Evolutionary conservation across 768 basidiomycete species (phyloP), one percentile per base, ranked within the genome.

Genomic region (Suillus decipiens): DNA sequence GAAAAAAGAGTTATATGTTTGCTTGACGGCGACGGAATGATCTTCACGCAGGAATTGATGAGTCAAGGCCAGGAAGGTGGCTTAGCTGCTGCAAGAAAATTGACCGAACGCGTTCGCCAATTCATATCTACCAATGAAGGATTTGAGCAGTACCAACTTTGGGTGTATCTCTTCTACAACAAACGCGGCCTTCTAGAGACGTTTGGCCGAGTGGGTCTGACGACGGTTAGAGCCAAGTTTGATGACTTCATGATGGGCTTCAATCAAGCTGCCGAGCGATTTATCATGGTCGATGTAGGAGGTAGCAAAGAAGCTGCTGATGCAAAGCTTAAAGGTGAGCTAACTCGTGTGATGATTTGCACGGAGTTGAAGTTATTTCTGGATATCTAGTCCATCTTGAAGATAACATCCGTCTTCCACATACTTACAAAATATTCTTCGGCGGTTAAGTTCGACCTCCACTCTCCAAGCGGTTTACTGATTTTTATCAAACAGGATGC

Each of bases 271-370:
- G 77, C 84, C 15, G 84, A 86, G 63, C 82, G 86, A 48, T 90
- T 90, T 71, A 73, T 84, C 59, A 85, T 91, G 76, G 80, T 89
- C 37, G 89, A 91, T 73, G 88, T 88, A 58, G 89, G 89, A 55
- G 78, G 76, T 64, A 85, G 80, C 57, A 91, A 91, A 75, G 89
- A 91, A 78, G 87, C 86, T 4, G 89, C 88, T 34, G 89, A 91
- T 72, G 82, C 86, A 50, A 91, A 91, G 75, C 84, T 91, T 71
- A 89, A 88, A 81, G 87, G 90, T 89, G 66, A 56, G 71, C 50
- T 11, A 42, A 59, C 59, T 31, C 24, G 15, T 10, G 22, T 28
- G 37, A 19, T 41, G 37, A 36, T 56, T 7, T 60, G 37, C 56
- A 57, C 56, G 39, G 24, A 28, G 39, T 28, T 57, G 39, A 57